These are phyloP conservation scores for Hibiscus syriacus DNA, from an alignment of 345 rosid species.

Conservation along the genomic window DNA sequence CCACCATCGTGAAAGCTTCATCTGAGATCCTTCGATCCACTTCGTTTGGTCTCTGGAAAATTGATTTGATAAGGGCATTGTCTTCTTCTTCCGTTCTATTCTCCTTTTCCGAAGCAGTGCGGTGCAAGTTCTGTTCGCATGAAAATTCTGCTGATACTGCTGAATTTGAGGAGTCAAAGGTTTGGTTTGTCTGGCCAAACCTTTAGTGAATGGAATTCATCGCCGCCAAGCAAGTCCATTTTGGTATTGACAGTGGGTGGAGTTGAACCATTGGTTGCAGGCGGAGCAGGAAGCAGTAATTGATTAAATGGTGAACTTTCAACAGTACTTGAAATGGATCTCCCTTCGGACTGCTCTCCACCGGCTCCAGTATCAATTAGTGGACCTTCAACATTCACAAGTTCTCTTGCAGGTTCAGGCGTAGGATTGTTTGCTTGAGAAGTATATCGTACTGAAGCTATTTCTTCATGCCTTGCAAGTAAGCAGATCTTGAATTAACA, in stretches of 20 bases:
- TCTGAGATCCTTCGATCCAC: no score
- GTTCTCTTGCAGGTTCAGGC: conserved; percentile 47
- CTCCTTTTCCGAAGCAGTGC: no score
- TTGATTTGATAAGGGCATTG: no score
- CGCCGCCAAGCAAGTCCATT: conserved; percentile 94
- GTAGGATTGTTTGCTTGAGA: conserved; percentile 39
- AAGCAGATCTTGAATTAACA: no score
- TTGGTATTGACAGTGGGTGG: conserved; percentile 44
- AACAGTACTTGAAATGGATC: conserved; percentile 51
- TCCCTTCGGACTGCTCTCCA: conserved; percentile 40
- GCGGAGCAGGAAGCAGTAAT: conserved; percentile 78
- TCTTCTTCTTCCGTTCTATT: no score
- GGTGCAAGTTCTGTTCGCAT: conserved; percentile 36
- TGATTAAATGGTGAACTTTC: conserved; percentile 55
- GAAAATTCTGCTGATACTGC: conserved; percentile 64
- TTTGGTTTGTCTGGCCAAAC: conserved; percentile 34
- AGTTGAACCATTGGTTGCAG: conserved; percentile 55
- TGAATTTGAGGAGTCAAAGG: conserved; percentile 54
- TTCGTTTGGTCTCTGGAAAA: no score
- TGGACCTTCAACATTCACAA: conserved; percentile 53
- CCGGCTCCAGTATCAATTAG: conserved; percentile 66
- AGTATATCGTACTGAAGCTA: conserved; percentile 69
- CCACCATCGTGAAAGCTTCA: no score
- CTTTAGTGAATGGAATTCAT: conserved; percentile 62
- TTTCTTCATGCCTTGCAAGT: conserved; percentile 79